These are phyloP conservation scores for Yamadazyma akitaensis DNA, from an alignment of 805 yeast genomes.

Conservation along the genomic window DNA sequence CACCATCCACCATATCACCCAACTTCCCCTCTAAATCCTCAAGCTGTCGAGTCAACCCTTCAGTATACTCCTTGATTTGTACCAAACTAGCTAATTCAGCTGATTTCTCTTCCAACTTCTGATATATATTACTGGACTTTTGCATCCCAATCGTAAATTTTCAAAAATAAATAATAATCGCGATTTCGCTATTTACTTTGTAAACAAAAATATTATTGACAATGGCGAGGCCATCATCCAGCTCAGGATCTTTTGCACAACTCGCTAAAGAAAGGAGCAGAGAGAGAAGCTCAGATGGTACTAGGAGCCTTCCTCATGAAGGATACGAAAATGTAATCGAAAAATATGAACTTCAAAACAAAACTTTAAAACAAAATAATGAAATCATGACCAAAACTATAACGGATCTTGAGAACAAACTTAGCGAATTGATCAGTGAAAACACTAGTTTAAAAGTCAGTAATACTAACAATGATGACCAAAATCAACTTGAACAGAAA, in stretches of 20 bases:
- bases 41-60: constrained; percentile 43
- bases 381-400: constrained; percentile 50
- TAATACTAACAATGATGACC: constrained; percentile 23
- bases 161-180: not conserved
- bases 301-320: not conserved
- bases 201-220: constrained; percentile 1
- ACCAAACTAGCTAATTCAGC: constrained; percentile 50
- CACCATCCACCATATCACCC: constrained; percentile 50
- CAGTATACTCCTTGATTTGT: constrained; percentile 47
- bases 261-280: constrained; percentile 10
- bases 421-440: constrained; percentile 49
- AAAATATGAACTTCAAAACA: constrained; percentile 29
- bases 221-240: constrained; percentile 20
- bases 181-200: constrained; percentile 1
- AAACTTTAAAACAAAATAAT: constrained; percentile 57
- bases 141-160: constrained; percentile 6
- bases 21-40: constrained; percentile 48
- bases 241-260: constrained; percentile 16
- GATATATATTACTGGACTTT: constrained; percentile 16
- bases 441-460: constrained; percentile 42
- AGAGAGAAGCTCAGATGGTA: not conserved
- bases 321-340: not conserved
- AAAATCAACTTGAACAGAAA: constrained; percentile 33
- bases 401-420: constrained; percentile 49
- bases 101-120: constrained; percentile 42